phyloP scores from a whole-genome alignment of 306 rosid genomes.

The Vigna trinervia region DNA sequence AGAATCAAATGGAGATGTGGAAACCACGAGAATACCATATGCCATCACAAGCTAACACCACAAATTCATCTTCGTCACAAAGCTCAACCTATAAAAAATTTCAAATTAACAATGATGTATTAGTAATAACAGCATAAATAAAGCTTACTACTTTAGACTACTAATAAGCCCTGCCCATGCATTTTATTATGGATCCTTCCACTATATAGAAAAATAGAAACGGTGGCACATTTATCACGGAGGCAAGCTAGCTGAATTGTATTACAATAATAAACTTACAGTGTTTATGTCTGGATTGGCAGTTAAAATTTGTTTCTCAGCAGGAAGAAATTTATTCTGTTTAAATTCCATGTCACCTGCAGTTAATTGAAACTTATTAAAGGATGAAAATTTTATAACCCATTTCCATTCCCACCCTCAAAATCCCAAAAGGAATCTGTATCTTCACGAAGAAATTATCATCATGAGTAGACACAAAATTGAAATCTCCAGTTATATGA shows the following conservation, averaged over 20 bases:
- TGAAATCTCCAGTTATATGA: constrained; percentile 15
- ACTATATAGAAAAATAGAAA: constrained; percentile 31
- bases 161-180: constrained; percentile 24
- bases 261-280: constrained; percentile 60
- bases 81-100: constrained; percentile 73
- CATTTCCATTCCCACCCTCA: constrained; percentile 14
- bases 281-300: constrained; percentile 91
- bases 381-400: constrained; percentile 39
- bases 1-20: constrained; percentile 14
- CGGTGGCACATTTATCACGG: constrained; percentile 17
- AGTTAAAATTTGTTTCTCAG: constrained; percentile 85
- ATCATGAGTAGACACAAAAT: constrained; percentile 6
- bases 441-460: constrained; percentile 11
- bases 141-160: not conserved
- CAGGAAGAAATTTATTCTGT: constrained; percentile 84
- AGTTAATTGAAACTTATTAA: constrained; percentile 44
- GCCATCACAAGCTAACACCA: constrained; percentile 79
- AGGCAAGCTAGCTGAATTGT: constrained; percentile 24
- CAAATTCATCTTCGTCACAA: constrained; percentile 87
- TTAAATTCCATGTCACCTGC: constrained; percentile 98
- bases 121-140: constrained; percentile 32
- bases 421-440: constrained; percentile 21
- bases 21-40: constrained; percentile 71
- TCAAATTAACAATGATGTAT: constrained; percentile 24
- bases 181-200: constrained; percentile 26